Base-by-base conservation (phyloP, 1,284 basidiomycete species). In the Abortiporus biennis region DNA sequence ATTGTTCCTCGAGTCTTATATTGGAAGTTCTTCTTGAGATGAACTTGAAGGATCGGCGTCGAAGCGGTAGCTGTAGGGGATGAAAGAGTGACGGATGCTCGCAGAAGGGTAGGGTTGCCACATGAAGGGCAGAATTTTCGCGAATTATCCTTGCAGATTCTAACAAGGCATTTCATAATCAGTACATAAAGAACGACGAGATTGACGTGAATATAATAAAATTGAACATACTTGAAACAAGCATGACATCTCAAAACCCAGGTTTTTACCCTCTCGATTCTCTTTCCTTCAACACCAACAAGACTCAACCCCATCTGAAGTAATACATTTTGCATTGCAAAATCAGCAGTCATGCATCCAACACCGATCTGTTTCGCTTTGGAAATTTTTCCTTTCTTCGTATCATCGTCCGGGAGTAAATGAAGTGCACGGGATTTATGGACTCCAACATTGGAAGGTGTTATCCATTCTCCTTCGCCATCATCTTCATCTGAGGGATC, bases 121-220 rank as follows among this genome's bases (percentile, higher is more conserved):
- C 96, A 99, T 6, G 92, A 90, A 1, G 96, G 95, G 61, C 96
- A 99, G 70, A 99, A 99, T 55, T 92, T 92, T 63, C 92, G 92
- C 15, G 89, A 85, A 24, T 81, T 73, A 62, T 99, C 94, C 70
- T 95, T 97, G 71, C 95, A 99, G 49, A 97, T 81, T 65, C 94
- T 97, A 56, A 25, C 11, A 21, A 35, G 21, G 16, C 23, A 24
- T 4, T 19, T 30, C 13, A 42, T 17, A 8, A 30, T 31, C 19
- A 40, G 39, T 13, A 27, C 30, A 30, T 21, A 27, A 33, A 19
- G 17, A 11, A 24, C 9, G 23, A 19, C 21, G 30, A 23, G 21
- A 13, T 16, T 6, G 29, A 20, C 12, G 34, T 9, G 30, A 9
- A 29, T 30, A n/a, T 12, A n/a, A 73, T 11, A 15, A 4, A 15